Evolutionary conservation across 495 filamentous ascomycete genomes (phyloP).

Genomic region (Rhizodiscina lignyota): DNA sequence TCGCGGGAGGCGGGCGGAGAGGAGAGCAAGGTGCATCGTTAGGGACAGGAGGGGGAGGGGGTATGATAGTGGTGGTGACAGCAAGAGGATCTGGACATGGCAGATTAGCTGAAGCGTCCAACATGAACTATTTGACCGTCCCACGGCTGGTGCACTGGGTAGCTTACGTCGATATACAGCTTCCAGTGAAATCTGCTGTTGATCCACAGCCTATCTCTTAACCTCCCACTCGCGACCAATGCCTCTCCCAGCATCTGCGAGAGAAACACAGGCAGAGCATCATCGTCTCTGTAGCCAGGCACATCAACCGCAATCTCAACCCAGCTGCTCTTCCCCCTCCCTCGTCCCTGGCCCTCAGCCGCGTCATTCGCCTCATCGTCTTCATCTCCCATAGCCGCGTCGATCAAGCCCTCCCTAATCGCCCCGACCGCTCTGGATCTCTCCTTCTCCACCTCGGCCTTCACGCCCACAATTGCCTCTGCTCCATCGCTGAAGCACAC

Average conservation of each 20-base stretch:
- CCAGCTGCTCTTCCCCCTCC: conserved; percentile 37
- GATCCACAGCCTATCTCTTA: conserved; percentile 61
- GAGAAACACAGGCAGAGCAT: conserved; percentile 75
- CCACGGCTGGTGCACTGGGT: too few species aligned
- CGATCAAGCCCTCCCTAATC: conserved; percentile 9
- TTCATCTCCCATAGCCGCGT: conserved; percentile 11
- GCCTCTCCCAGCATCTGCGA: conserved; percentile 77
- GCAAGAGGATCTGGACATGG: conserved; percentile 81
- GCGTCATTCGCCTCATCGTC: conserved; percentile 19
- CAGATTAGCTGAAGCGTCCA: too few species aligned
- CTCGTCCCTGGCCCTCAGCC: conserved; percentile 13
- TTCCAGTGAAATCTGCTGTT: conserved; percentile 90
- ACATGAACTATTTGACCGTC: too few species aligned
- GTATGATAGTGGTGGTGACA: conserved; percentile 81
- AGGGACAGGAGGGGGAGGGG: conserved; percentile 83
- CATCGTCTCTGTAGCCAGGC: conserved; percentile 76
- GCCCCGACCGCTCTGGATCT: conserved; percentile 4
- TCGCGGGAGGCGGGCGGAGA: conserved; percentile 67
- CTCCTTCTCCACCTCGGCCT: conserved; percentile 76
- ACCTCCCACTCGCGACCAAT: conserved; percentile 53
- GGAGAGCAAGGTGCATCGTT: conserved; percentile 89
- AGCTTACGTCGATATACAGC: conserved; percentile 84
- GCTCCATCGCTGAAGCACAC: conserved; percentile 90
- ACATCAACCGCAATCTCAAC: conserved; percentile 76
- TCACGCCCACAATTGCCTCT: conserved; percentile 88